Evolutionary conservation across 345 rosid genomes (phyloP).

Genomic region (Brassica cretica): DNA sequence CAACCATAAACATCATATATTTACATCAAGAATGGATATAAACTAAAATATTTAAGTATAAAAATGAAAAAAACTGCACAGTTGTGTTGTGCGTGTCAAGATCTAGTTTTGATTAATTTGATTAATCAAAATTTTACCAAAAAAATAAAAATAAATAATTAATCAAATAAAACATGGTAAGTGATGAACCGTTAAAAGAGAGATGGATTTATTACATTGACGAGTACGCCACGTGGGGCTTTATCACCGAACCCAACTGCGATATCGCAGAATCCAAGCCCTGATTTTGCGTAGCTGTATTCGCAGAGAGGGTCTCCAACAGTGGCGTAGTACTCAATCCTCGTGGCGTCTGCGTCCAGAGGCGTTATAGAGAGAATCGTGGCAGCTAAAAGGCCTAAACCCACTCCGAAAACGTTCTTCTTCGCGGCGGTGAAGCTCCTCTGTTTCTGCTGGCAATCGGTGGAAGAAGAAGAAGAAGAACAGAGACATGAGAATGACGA

Average conservation of each 20-base stretch:
- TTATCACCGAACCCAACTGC: slow-evolving; percentile 59
- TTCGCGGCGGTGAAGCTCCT: slow-evolving; percentile 25
- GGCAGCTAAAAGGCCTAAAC: slow-evolving; percentile 73
- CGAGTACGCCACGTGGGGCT: slow-evolving; percentile 77
- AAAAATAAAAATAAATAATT: no score
- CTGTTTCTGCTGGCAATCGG: slow-evolving; percentile 22
- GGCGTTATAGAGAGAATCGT: slow-evolving; percentile 64
- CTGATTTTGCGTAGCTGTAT: slow-evolving; percentile 63
- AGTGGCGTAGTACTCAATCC: slow-evolving; percentile 86
- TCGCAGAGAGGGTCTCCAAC: slow-evolving; percentile 81
- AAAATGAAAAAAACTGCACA: no score
- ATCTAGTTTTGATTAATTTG: no score
- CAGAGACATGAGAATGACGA: slow-evolving; percentile 40
- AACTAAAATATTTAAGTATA: no score
- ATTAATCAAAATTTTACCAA: not conserved
- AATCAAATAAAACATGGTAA: no score
- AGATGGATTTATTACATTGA: slow-evolving; percentile 54
- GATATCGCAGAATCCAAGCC: slow-evolving; percentile 88
- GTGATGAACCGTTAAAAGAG: not conserved
- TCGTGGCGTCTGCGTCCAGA: slow-evolving; percentile 75
- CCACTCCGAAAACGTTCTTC: slow-evolving; percentile 45
- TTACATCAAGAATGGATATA: no score
- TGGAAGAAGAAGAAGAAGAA: slow-evolving; percentile 30
- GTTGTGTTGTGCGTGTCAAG: no score
- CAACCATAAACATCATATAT: no score